Conservation (phyloP, 192 early-diverging fungal genomes). For the Mortierella alpina region DNA sequence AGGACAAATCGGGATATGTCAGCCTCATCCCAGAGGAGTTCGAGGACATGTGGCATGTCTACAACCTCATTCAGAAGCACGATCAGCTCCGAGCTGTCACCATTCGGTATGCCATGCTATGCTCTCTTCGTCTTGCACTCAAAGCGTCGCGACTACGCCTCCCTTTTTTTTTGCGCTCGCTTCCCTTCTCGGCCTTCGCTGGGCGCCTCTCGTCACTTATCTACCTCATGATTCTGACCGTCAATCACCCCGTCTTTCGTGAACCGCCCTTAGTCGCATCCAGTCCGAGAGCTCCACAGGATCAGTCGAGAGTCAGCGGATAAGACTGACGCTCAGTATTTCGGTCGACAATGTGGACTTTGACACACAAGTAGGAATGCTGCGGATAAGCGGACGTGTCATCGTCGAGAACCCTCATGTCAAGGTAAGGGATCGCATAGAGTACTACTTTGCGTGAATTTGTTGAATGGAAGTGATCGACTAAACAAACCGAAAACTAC, state of each 20-base stretch:
- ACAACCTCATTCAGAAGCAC: constrained; percentile 86
- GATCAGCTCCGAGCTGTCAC: constrained; percentile 91
- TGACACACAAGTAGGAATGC: constrained; percentile 85
- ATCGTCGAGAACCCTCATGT: constrained; percentile 90
- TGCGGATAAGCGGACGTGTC: constrained; percentile 91
- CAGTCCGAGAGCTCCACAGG: constrained; percentile 91
- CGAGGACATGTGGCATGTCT: constrained; percentile 99
- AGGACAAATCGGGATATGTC: constrained; percentile 80
- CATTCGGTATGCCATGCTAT: constrained; percentile 64
- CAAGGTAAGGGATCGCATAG: constrained; percentile 64
- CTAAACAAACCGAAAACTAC: constrained; percentile 3
- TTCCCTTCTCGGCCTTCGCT: background rate
- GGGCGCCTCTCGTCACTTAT: background rate
- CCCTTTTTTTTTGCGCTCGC: background rate
- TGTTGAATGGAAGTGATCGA: background rate
- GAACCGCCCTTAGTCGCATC: constrained; percentile 69
- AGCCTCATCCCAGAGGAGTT: constrained; percentile 88
- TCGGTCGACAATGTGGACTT: constrained; percentile 89
- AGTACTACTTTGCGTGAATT: background rate
- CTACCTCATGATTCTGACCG: background rate
- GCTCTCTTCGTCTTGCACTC: background rate
- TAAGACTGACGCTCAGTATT: constrained; percentile 86
- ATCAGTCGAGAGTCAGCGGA: constrained; percentile 83
- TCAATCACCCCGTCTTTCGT: constrained; percentile 1
- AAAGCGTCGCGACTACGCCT: background rate